These are phyloP conservation scores for Sporobolomyces roseus DNA, from an alignment of 768 basidiomycete genomes.

Conservation along the genomic window DNA sequence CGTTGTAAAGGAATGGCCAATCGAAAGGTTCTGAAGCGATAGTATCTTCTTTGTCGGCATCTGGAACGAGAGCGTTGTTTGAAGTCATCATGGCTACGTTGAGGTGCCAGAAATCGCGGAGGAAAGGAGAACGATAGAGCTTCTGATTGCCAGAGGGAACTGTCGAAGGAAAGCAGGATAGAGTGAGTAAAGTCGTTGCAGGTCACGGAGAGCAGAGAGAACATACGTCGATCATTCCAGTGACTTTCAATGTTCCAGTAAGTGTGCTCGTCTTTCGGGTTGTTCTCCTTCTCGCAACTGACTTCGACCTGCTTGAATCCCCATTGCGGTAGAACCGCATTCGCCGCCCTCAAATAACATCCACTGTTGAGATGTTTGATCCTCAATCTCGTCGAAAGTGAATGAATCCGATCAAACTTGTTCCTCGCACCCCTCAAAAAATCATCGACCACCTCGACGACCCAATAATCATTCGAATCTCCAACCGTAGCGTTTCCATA, in stretches of 20 bases:
- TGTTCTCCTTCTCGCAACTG: conserved; percentile 82
- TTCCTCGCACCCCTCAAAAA: conserved; percentile 58
- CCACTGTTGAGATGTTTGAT: conserved; percentile 72
- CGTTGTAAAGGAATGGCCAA: conserved; percentile 87
- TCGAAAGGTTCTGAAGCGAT: conserved; percentile 86
- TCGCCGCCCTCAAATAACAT: conserved; percentile 86
- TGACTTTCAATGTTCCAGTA: conserved; percentile 99
- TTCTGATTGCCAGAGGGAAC: conserved; percentile 79
- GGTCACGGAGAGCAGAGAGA: conserved; percentile 1
- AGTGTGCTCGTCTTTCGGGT: conserved; percentile 73
- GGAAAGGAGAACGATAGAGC: conserved; percentile 82
- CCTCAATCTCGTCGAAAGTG: conserved; percentile 81
- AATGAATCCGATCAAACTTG: conserved; percentile 68
- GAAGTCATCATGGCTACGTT: conserved; percentile 99
- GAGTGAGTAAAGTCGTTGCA: conserved; percentile 12
- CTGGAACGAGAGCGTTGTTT: conserved; percentile 94
- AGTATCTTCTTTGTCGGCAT: conserved; percentile 98
- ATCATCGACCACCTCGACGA: conserved; percentile 90
- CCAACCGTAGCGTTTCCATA: conserved; percentile 89
- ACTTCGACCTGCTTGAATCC: conserved; percentile 99
- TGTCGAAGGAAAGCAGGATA: conserved; percentile 47
- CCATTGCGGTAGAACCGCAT: conserved; percentile 89
- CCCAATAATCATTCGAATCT: conserved; percentile 84
- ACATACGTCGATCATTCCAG: conserved; percentile 81
- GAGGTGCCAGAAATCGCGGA: conserved; percentile 96